phyloP scores from a whole-genome alignment of 768 basidiomycete genomes.

The Pleurotus platypus region DNA sequence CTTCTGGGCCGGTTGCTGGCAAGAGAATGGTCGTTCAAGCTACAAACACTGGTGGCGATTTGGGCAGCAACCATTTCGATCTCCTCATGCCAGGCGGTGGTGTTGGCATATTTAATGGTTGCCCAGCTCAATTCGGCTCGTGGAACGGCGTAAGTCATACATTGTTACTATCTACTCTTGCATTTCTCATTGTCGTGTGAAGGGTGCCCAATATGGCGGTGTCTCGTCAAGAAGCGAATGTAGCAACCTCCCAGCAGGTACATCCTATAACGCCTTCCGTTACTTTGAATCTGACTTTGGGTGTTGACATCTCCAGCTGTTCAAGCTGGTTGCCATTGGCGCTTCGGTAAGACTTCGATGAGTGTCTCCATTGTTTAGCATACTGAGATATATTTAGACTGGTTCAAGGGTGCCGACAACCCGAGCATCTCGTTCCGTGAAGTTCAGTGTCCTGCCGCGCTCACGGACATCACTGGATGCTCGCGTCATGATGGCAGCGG shows the following conservation, averaged over 20 bases:
- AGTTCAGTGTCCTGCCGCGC: slow-evolving; percentile 3
- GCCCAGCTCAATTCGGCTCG: slow-evolving; percentile 5
- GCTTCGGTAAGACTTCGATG: neutral
- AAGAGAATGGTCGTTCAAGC: slow-evolving; percentile 6
- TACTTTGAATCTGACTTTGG: neutral
- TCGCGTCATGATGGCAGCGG: slow-evolving; percentile 3
- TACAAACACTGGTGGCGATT: slow-evolving; percentile 4
- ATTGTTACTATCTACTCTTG: neutral
- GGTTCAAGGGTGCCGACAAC: slow-evolving; percentile 6
- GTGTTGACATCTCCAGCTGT: neutral
- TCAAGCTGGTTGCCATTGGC: slow-evolving; percentile 4
- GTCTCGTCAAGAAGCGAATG: slow-evolving; percentile 1
- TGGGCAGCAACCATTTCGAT: slow-evolving; percentile 3
- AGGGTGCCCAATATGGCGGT: slow-evolving; percentile 6
- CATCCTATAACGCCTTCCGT: neutral
- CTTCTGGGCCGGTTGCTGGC: slow-evolving; percentile 1
- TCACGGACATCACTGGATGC: slow-evolving; percentile 3
- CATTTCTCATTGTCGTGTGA: neutral
- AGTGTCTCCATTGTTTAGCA: neutral
- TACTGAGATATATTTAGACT: neutral
- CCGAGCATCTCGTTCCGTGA: neutral
- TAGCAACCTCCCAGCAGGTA: neutral
- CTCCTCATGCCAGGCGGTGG: slow-evolving; percentile 5
- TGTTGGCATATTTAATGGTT: slow-evolving; percentile 3
- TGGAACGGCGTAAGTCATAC: slow-evolving; percentile 3